A percentile compares a stretch with the other conserved stretches of the same genome.
phyloP scores from a whole-genome alignment of 345 rosid genomes.

The Gossypium longicalyx region DNA sequence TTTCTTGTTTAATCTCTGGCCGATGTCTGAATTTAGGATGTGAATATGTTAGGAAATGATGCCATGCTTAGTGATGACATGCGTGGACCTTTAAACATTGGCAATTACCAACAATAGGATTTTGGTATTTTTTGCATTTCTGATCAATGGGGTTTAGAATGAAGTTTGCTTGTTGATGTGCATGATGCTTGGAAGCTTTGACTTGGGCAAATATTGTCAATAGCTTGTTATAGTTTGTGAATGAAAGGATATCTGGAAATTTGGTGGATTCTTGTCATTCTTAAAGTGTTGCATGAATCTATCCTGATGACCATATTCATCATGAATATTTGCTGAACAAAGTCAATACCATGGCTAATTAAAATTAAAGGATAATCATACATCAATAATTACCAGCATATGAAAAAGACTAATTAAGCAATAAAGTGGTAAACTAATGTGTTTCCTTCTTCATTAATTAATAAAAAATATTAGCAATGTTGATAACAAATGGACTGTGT shows the following conservation, averaged over 20 bases:
- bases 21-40: not conserved
- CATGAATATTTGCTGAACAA: not conserved
- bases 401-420: not conserved
- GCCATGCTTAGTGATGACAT: not conserved
- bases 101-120: not conserved
- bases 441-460: conserved; percentile 30
- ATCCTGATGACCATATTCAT: not conserved
- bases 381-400: not conserved
- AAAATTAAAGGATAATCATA: not conserved
- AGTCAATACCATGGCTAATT: not conserved
- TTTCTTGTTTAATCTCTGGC: not conserved
- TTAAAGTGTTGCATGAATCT: not conserved
- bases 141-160: not conserved
- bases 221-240: not conserved
- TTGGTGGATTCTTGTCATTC: not conserved
- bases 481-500: conserved; percentile 37
- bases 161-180: not conserved
- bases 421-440: not conserved
- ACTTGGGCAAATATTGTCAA: too few relatives aligned
- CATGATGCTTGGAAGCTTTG: not conserved
- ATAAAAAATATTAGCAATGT: conserved; percentile 55
- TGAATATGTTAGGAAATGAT: not conserved
- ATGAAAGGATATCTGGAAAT: not conserved
- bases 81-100: not conserved
- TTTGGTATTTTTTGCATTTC: not conserved